A percentile compares a stretch with the other conserved stretches of the same genome.
Evolutionary conservation across 2,329 filamentous ascomycete genomes (phyloP).

Genomic region (Aspergillus ibericus): DNA sequence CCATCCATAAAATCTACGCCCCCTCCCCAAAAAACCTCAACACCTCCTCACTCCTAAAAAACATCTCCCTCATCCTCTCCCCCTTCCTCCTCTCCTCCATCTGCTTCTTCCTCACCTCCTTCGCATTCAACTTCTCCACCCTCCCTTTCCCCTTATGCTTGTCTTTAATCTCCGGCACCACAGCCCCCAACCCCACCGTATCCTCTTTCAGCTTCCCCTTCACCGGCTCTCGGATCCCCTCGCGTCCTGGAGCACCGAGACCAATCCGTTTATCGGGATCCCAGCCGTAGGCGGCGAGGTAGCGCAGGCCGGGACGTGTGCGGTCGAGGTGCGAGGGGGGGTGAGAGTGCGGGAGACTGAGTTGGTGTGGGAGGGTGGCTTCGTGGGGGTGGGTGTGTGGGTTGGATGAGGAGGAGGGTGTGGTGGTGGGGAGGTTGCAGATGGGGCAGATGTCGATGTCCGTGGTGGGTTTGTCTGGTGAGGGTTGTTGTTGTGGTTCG

Average conservation of each 20-base stretch:
- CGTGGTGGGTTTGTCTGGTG: not conserved
- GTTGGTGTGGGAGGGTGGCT: slow-evolving; percentile 56
- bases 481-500: too few relatives aligned
- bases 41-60: slow-evolving; percentile 74
- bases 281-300: slow-evolving; percentile 60
- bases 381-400: slow-evolving; percentile 41
- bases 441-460: slow-evolving; percentile 55
- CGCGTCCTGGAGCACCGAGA: slow-evolving; percentile 64
- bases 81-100: slow-evolving; percentile 62
- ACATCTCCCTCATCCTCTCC: slow-evolving; percentile 66
- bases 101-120: slow-evolving; percentile 64
- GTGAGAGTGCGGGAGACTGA: slow-evolving; percentile 56
- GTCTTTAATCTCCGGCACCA: slow-evolving; percentile 24
- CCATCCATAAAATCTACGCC: not conserved
- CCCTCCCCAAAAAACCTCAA: slow-evolving; percentile 63
- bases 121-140: slow-evolving; percentile 61
- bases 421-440: slow-evolving; percentile 55
- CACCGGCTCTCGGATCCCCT: slow-evolving; percentile 74
- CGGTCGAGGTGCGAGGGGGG: slow-evolving; percentile 61
- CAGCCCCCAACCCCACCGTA: slow-evolving; percentile 69
- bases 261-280: slow-evolving; percentile 65
- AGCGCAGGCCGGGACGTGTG: slow-evolving; percentile 55
- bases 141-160: slow-evolving; percentile 28
- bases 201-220: slow-evolving; percentile 71
- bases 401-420: slow-evolving; percentile 27